These are phyloP conservation scores for Discostella stelligera DNA, from an alignment of 352 stramenopile species.

Conservation along the genomic window DNA sequence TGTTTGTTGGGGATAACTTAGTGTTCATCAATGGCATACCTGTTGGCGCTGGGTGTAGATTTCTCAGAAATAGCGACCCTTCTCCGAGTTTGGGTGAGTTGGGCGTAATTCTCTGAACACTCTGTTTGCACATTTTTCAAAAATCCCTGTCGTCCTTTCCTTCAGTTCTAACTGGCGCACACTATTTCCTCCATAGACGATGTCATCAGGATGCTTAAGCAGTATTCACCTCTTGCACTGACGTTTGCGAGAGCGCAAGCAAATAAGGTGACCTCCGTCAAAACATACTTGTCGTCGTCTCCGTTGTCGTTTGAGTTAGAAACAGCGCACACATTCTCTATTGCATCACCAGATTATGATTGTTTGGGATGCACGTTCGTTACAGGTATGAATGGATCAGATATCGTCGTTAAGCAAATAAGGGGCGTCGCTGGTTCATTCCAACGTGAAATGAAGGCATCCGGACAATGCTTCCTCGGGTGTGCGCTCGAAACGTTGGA, in stretches of 20 bases:
- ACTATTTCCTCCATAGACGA: constrained; percentile 49
- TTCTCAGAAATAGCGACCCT: constrained; percentile 40
- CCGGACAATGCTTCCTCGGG: constrained; percentile 37
- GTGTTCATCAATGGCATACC: constrained; percentile 78
- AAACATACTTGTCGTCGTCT: constrained; percentile 35
- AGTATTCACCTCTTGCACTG: constrained; percentile 34
- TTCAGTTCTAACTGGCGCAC: constrained; percentile 56
- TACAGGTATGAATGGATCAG: constrained; percentile 44
- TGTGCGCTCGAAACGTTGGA: constrained; percentile 67
- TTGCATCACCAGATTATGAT: constrained; percentile 52
- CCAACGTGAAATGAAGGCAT: constrained; percentile 47
- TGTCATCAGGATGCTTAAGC: constrained; percentile 45
- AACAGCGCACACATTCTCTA: constrained; percentile 64
- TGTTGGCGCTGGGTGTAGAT: constrained; percentile 70
- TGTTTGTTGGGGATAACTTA: constrained; percentile 78
- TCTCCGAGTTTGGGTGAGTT: constrained; percentile 44
- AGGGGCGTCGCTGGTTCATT: constrained; percentile 61
- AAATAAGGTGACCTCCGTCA: constrained; percentile 21
- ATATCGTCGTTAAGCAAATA: constrained; percentile 73
- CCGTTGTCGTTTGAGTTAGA: constrained; percentile 60
- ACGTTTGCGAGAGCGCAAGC: constrained; percentile 40
- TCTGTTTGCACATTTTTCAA: background rate
- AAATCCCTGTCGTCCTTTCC: background rate
- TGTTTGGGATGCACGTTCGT: constrained; percentile 68
- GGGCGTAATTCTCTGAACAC: background rate